Conservation (phyloP, 345 rosid species). For the Laguncularia racemosa region DNA sequence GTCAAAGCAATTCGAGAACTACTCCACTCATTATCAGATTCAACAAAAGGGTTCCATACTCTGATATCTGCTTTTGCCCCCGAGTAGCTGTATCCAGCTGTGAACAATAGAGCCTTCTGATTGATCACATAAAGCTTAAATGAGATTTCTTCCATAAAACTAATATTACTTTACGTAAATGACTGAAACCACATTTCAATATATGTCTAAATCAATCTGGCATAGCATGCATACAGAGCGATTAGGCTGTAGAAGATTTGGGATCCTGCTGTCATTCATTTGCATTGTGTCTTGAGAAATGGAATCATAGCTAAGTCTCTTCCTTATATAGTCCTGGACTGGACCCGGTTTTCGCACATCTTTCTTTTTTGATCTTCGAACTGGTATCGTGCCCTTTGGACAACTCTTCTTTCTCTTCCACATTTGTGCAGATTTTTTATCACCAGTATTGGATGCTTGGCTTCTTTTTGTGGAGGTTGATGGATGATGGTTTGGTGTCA, state of each 20-base stretch:
- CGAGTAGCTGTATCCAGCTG: constrained; percentile 32
- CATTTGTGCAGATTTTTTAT: constrained; percentile 16
- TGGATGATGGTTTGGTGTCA: constrained; percentile 28
- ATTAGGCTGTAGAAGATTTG: constrained; percentile 23
- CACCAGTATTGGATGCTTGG: neutral
- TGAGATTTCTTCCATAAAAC: neutral
- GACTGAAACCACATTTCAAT: too few relatives aligned
- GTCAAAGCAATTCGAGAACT: constrained; percentile 31
- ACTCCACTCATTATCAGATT: constrained; percentile 39
- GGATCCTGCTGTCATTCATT: constrained; percentile 4
- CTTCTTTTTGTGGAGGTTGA: neutral
- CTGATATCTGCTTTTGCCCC: constrained; percentile 48
- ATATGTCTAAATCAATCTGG: neutral
- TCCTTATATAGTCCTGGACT: constrained; percentile 10
- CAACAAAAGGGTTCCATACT: constrained; percentile 47
- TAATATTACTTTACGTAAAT: too few relatives aligned
- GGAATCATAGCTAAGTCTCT: constrained; percentile 11
- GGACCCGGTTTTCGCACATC: constrained; percentile 1
- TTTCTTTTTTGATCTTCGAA: constrained; percentile 17
- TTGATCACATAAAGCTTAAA: neutral
- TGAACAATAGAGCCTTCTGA: constrained; percentile 37
- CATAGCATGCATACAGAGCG: constrained; percentile 25
- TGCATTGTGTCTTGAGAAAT: neutral
- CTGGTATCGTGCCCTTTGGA: constrained; percentile 38
- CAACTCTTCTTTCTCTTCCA: constrained; percentile 47